Base-by-base conservation (phyloP, 345 rosid species). In the Linum lewisii region DNA sequence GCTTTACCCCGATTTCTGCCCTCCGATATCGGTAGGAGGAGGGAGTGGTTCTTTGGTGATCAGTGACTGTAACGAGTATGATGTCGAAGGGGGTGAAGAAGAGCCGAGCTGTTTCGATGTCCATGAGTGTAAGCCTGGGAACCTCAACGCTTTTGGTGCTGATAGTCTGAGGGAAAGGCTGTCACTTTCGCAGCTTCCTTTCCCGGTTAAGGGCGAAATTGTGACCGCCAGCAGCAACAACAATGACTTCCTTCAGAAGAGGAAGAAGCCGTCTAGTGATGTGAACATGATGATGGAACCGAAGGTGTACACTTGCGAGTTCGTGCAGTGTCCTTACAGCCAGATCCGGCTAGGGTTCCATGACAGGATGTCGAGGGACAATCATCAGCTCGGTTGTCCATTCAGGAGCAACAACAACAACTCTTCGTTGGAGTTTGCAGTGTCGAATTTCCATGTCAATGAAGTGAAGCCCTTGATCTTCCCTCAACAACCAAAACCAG, bases 401-500 rank as follows among this genome's bases (percentile, higher is more conserved):
- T 76, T 63, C 50, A 73, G 80, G 61, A 63, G 36, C 66, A 63
- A 70, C 10, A 5, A 34, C 38, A 34, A 6, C 38, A 34, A 11
- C 38, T 34, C n/a, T 58, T 69, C 84, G 23, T 57, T 82, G 14
- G 87, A 75, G 63, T 84, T 78, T 45, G 75, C 78, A 38, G 83
- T 75, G 25, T 74, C 94, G 10, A 77, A 77, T 70, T 86, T 85
- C 54, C 86, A 75, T 59, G 71, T 78, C n/a, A 77, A 75, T 62
- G 99, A 93, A 65, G 84, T 87, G 7, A 89, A 93, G 68, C 97
- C 96, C 6, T 81, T 80, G 1, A 73, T 85, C 77, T 79, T 69
- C 57, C 79, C 80, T 52, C 95, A 63, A 49, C 71, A 73, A 71
- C 59, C 88, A 57, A 82, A 79, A 73, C 79, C 78, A 38, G 68